Percentiles rank a stretch among this genome's conserved stretches.
phyloP scores from a whole-genome alignment of 805 yeast species.

The Lipomyces yamanashiensis region DNA sequence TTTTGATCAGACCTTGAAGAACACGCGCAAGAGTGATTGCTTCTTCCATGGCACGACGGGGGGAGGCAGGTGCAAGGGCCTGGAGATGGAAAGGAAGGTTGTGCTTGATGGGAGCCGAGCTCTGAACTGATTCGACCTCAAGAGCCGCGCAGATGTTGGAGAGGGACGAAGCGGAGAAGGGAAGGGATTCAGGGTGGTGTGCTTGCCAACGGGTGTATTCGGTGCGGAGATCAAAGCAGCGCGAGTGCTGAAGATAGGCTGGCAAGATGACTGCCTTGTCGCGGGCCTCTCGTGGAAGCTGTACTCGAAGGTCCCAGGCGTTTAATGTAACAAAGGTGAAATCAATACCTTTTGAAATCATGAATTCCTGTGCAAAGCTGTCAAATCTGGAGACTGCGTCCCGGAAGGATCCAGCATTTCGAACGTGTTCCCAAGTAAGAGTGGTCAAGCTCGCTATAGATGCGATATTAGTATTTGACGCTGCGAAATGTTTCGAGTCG shows the following conservation, averaged over 20 bases:
- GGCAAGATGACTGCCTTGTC: constrained; percentile 77
- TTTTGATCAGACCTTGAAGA: constrained; percentile 54
- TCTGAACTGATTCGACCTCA: constrained; percentile 47
- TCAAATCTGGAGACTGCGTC: constrained; percentile 67
- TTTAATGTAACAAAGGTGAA: constrained; percentile 70
- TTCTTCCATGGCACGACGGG: constrained; percentile 53
- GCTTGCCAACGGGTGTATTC: constrained; percentile 77
- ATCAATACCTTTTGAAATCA: constrained; percentile 51
- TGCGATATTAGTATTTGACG: neutral
- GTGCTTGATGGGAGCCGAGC: constrained; percentile 38
- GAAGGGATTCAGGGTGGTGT: constrained; percentile 58
- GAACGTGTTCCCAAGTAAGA: constrained; percentile 65
- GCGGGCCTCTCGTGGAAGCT: constrained; percentile 77
- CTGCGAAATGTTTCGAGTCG: neutral
- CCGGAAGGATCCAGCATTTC: constrained; percentile 61
- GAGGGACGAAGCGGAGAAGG: constrained; percentile 41
- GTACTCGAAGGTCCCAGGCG: constrained; percentile 75
- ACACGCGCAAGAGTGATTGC: constrained; percentile 53
- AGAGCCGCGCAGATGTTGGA: constrained; percentile 54
- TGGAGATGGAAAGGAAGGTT: constrained; percentile 39
- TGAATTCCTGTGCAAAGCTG: constrained; percentile 48
- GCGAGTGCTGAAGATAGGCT: constrained; percentile 72
- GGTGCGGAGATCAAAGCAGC: constrained; percentile 72
- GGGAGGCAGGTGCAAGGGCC: constrained; percentile 44
- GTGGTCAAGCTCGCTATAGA: constrained; percentile 52